Percentiles rank a stretch among this genome's conserved stretches.
Conservation (phyloP, 2,329 filamentous ascomycete genomes). For the Teratosphaeria gauchensis region DNA sequence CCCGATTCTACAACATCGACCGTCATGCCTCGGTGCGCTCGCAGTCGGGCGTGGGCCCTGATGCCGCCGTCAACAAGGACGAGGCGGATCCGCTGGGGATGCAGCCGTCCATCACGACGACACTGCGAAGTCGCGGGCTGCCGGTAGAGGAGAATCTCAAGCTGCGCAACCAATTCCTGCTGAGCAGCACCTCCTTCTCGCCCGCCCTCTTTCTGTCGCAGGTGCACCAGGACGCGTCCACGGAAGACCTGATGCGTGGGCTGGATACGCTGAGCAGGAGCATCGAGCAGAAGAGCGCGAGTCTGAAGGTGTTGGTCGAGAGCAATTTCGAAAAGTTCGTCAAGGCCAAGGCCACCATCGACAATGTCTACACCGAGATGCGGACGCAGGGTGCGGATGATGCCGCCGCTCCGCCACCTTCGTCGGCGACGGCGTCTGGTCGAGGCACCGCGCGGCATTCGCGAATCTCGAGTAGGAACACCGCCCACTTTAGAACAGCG, state of each 20-base stretch:
- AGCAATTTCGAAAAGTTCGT: constrained; percentile 98
- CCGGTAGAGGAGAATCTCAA: constrained; percentile 68
- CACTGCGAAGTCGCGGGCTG: constrained; percentile 66
- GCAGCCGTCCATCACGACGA: constrained; percentile 73
- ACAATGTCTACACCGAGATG: constrained; percentile 99
- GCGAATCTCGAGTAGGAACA: constrained; percentile 58
- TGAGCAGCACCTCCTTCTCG: constrained; percentile 93
- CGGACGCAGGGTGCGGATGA: constrained; percentile 54
- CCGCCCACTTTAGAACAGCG: constrained; percentile 27
- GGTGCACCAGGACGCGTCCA: constrained; percentile 78
- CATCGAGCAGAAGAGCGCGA: constrained; percentile 96
- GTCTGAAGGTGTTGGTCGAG: constrained; percentile 89
- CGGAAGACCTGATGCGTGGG: constrained; percentile 67
- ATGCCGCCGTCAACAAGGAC: constrained; percentile 77
- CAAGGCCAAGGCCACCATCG: constrained; percentile 91
- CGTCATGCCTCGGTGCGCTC: constrained; percentile 59
- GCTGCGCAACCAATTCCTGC: constrained; percentile 77
- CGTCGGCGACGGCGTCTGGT: background rate
- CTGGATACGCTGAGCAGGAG: constrained; percentile 79
- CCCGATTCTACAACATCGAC: constrained; percentile 51
- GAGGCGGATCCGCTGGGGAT: constrained; percentile 88
- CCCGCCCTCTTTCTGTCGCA: constrained; percentile 86
- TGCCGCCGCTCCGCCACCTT: background rate
- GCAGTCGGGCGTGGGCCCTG: constrained; percentile 47
- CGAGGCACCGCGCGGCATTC: constrained; percentile 40